Base-by-base conservation (phyloP, 108 stramenopile species). In the Skeletonema marinoi region DNA sequence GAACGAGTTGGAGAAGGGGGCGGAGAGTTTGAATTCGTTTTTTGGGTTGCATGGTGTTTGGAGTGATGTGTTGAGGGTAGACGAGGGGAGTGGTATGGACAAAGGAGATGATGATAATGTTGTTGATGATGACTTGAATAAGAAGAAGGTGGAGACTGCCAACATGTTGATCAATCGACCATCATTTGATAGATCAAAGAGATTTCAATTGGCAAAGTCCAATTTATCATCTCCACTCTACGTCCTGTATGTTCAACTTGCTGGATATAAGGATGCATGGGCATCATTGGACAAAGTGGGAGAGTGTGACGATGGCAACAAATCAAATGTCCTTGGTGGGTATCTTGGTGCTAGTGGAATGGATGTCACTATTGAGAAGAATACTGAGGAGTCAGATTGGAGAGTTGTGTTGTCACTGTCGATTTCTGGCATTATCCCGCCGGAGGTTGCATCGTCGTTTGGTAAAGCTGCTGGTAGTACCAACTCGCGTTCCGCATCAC, bases 191-290 rank as follows among this genome's bases (percentile, higher is more conserved):
- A 86, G 89, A 8, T 75, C 63, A 25, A 65, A 81, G 19, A 77
- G 88, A 16, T 71, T 92, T 64, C 86, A 86, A 36, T 35, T 86
- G 78, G 92, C 92, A 5, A 75, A 78, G 62, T 63, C 78, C 41
- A 82, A 82, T 4, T 70, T 93, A 41, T 76, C 90, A 8, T 71
- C 66, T 25, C 82, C 92, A 5, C 76, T 95, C 21, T 95, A 95
- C 66, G 89, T 85, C 3, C 54, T 95, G 42, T 93, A 84, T 74
- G 77, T 87, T 32, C 88, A 90, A 60, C 71, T 95, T 62, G 80
- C 80, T 21, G 82, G 79, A 1, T 86, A 85, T 73, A 75, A 89
- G 46, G 89, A 93, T 73, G 75, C 83, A 3, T 84, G 68, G 83
- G 78, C 73, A n/a, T 68, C 63, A 1, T 16, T 82, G 60, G 81